These are phyloP conservation scores for Moesziomyces sp. DNA, from an alignment of 1,284 basidiomycete species.

Conservation along the genomic window DNA sequence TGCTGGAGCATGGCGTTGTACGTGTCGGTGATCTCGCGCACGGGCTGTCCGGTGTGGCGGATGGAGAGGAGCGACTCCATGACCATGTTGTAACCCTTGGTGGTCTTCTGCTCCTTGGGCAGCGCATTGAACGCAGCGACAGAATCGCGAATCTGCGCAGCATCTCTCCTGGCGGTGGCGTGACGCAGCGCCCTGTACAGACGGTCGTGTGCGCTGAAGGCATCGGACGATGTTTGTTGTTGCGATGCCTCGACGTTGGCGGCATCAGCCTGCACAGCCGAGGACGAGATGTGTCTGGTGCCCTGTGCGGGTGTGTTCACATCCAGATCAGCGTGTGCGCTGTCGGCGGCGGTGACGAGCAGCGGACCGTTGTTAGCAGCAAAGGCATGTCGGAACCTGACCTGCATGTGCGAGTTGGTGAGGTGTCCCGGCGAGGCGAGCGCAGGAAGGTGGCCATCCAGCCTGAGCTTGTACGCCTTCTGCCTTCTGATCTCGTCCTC, in stretches of 20 bases:
- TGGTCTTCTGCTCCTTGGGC: constrained; percentile 47
- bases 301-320: constrained; percentile 4
- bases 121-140: constrained; percentile 54
- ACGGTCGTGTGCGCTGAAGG: constrained; percentile 10
- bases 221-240: too few relatives aligned
- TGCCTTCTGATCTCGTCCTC: constrained; percentile 37
- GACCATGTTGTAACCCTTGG: constrained; percentile 76
- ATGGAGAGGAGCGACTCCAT: constrained; percentile 73
- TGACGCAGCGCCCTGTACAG: constrained; percentile 21
- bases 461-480: constrained; percentile 43
- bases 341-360: constrained; percentile 20
- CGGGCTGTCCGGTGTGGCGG: constrained; percentile 73
- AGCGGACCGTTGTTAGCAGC: constrained; percentile 30
- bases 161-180: constrained; percentile 25
- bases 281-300: constrained; percentile 15
- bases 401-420: constrained; percentile 43
- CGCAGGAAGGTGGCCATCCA: constrained; percentile 16
- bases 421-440: constrained; percentile 20
- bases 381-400: constrained; percentile 44
- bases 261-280: constrained; percentile 2
- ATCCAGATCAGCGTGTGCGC: background rate
- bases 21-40: constrained; percentile 75
- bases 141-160: constrained; percentile 10
- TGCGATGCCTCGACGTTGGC: background rate
- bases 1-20: constrained; percentile 82